These are phyloP conservation scores for Arctium lappa DNA, from an alignment of 129 eudicot genomes.

Conservation along the genomic window DNA sequence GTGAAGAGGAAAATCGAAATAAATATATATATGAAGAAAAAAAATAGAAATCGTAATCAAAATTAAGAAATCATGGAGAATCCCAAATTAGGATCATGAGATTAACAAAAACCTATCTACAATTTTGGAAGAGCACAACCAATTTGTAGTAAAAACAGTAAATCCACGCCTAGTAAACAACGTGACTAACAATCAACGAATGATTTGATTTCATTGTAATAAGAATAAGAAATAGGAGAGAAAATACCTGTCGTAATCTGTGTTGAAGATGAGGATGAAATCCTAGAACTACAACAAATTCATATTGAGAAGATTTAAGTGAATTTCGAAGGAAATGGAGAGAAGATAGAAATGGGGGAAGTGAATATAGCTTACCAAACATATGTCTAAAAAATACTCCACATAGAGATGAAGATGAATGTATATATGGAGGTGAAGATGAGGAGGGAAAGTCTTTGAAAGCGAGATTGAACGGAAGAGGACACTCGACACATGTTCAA, in stretches of 20 bases:
- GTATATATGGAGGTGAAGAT: conserved; percentile 5
- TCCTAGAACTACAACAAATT: neutral
- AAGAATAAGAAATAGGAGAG: neutral
- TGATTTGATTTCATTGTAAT: neutral
- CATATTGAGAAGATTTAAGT: conserved; percentile 11
- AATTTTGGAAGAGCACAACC: neutral
- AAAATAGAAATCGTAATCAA: neutral
- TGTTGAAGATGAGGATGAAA: neutral
- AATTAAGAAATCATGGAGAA: neutral
- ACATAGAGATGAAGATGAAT: neutral
- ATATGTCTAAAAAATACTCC: neutral
- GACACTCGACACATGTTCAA: conserved; percentile 16
- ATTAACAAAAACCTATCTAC: neutral
- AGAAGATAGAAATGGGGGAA: neutral
- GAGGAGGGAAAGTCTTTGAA: conserved; percentile 25
- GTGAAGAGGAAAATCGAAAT: neutral
- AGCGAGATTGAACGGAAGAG: neutral
- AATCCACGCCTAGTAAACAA: neutral
- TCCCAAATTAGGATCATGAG: neutral
- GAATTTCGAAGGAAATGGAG: conserved; percentile 12
- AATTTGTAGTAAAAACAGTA: too few relatives aligned
- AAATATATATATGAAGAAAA: neutral
- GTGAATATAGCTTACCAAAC: conserved; percentile 46
- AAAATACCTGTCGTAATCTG: conserved; percentile 16
- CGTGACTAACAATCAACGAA: neutral